Base-by-base conservation (phyloP, 1,284 basidiomycete species). In the Clitocybe nebularis region DNA sequence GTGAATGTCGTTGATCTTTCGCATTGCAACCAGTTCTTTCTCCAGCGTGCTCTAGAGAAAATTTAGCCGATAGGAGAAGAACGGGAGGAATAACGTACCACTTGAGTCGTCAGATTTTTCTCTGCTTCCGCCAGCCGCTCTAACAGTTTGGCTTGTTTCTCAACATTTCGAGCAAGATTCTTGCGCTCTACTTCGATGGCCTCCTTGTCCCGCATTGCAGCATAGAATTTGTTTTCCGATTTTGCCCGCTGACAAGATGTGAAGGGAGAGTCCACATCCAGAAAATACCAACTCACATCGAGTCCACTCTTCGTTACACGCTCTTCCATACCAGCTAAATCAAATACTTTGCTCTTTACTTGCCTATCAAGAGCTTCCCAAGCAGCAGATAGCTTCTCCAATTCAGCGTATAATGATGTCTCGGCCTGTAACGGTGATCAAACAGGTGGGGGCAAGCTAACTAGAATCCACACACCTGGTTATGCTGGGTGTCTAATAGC, bases 191-290 rank as follows among this genome's bases (percentile, higher is more conserved):
- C 72, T 25, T 92, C 88, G 4, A 86, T 65, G 2, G 86, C 82
- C 49, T 97, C 93, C 61, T 91, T 93, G 44, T 87, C 82, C 23
- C 91, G 82, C 86, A 95, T 92, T 4, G 87, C 84, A 19, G 89
- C 79, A 61, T 86, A 98, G 64, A 84, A 98, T 66, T 93, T 96
- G 71, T 93, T 96, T 56, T 98, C 94, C 14, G 89, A 84, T 66
- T 95, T 97, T 9, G 91, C 89, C 84, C 67, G 68, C 71, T 70
- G 49, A 81, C 45, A 38, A 44, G 36, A 14, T 19, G 6, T 38
- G 10, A 23, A 11, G 44, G 3, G 32, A 39, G 23, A 50, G n/a
- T 14, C 39, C 10, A 36, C 2, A 25, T 20, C 2, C 8, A 28
- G 30, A 49, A 29, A 17, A 14, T 2, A 23, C 28, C 17, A 41